Evolutionary conservation across 192 early-diverging fungal species (phyloP).

Genomic region (Podila clonocystis): DNA sequence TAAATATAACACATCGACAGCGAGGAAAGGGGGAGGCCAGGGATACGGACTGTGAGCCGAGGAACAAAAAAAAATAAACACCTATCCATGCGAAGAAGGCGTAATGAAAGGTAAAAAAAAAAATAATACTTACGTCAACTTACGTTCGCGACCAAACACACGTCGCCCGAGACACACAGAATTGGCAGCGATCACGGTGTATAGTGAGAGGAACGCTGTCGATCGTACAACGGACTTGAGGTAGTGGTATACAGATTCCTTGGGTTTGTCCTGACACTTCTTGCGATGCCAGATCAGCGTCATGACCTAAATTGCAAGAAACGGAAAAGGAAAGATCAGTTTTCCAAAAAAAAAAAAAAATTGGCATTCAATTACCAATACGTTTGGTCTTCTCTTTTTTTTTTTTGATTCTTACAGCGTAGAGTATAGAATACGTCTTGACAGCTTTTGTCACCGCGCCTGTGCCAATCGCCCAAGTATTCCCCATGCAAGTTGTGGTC

Average conservation of each 20-base stretch:
- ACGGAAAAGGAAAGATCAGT: too few species aligned
- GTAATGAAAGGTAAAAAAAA: too few species aligned
- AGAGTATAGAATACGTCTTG: constrained; percentile 70
- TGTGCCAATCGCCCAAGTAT: constrained; percentile 47
- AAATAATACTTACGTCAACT: too few species aligned
- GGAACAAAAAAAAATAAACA: too few species aligned
- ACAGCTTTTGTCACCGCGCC: constrained; percentile 61
- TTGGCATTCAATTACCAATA: too few species aligned
- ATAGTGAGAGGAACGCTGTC: constrained; percentile 64
- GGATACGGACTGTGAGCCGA: too few species aligned
- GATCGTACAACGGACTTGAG: constrained; percentile 64
- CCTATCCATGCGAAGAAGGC: too few species aligned
- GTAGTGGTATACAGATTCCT: constrained; percentile 54
- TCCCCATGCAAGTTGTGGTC: constrained; percentile 43
- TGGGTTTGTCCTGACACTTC: constrained; percentile 42
- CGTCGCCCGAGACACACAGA: constrained; percentile 63
- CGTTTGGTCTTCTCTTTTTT: too few species aligned
- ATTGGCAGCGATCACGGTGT: constrained; percentile 59
- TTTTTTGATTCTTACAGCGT: constrained; percentile 39
- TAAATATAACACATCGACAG: too few species aligned
- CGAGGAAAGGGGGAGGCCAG: too few species aligned
- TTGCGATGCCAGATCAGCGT: constrained; percentile 53
- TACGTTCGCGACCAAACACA: constrained; percentile 54
- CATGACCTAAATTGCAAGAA: constrained; percentile 57
- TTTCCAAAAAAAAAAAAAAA: too few species aligned